phyloP scores from a whole-genome alignment of 768 basidiomycete genomes.

The Lactarius pseudohatsudake region DNA sequence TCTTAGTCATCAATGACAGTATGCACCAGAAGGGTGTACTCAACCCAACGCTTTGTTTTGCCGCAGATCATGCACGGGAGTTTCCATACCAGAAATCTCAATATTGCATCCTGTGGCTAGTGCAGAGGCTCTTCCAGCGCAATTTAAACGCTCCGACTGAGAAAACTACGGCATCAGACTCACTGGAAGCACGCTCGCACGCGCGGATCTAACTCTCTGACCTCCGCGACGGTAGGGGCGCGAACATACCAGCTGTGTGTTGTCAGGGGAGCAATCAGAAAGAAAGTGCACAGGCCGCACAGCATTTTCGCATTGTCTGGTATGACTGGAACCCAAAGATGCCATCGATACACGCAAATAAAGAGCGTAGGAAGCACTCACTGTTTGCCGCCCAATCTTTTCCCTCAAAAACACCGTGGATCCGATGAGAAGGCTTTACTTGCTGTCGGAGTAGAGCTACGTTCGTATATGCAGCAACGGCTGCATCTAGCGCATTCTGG shows the following conservation, averaged over 20 bases:
- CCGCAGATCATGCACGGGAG: conserved; percentile 53
- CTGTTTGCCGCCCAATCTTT: conserved; percentile 74
- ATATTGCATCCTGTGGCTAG: conserved; percentile 63
- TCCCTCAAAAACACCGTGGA: conserved; percentile 79
- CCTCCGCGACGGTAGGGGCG: conserved; percentile 63
- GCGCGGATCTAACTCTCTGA: conserved; percentile 54
- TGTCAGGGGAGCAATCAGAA: background rate
- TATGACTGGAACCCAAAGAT: conserved; percentile 52
- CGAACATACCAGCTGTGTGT: conserved; percentile 64
- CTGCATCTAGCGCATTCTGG: conserved; percentile 79
- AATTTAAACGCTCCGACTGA: conserved; percentile 10
- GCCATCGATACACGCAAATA: background rate
- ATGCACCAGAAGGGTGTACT: conserved; percentile 8
- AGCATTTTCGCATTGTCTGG: conserved; percentile 76
- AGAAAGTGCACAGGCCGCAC: conserved; percentile 40
- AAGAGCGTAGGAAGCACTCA: conserved; percentile 35
- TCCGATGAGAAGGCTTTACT: conserved; percentile 69
- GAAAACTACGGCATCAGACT: conserved; percentile 27
- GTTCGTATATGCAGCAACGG: conserved; percentile 80
- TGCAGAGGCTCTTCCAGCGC: conserved; percentile 54
- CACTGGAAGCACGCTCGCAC: conserved; percentile 74
- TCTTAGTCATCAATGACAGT: background rate
- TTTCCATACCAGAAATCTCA: conserved; percentile 39
- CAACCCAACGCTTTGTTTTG: conserved; percentile 67
- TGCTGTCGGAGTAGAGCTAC: conserved; percentile 83